Evolutionary conservation across 2,329 filamentous ascomycete species (phyloP), one percentile per base, ranked within the genome.

Genomic region (Colletotrichum theobromicola): DNA sequence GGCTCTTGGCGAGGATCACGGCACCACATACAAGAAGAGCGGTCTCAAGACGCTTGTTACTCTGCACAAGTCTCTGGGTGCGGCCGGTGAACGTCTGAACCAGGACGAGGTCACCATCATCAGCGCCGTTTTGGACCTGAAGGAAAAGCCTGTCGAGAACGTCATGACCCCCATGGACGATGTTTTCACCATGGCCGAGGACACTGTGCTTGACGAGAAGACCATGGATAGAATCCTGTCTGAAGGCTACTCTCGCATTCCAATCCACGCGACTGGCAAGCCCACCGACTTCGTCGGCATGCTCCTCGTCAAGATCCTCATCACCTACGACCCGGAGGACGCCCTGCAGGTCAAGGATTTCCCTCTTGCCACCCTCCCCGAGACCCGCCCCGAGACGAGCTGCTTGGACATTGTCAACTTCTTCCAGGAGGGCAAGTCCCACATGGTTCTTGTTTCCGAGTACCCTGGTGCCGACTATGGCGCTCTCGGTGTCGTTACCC

Each of bases 111-210:
- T 99, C 77, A 98, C 97, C 75, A 99, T 99, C 83, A 99, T 99
- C 84, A 98, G 95, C 78, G 96, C 97, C 46, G 97, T 98, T 16
- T 87, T 99, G 72, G 97, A 99, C 82, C 88, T 99, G 77, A 99
- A 98, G 86, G 96, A 97, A 78, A 99, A 99, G 86, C 90, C 96
- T 1, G 96, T 99, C 8, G 95, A 95, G 58, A 94, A 92, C 81
- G 98, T 99, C 81, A 99, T 99, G 97, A 99, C 97, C 1, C 97
- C 97, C 1, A 98, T 99, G 94, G 93, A 95, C 60, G 96, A 99
- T 81, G 97, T 98, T 63, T 99, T 98, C 82, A 96, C 94, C 75
- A 95, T 99, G 91, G 95, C 95, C n/a, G 94, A 96, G 66, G 96
- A 99, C 80, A 97, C 96, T 6, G 89, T 98, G 3, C 86, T 99